Evolutionary conservation across 176 grass and related monocot genomes (phyloP).

Genomic region (Elaeis guineensis): DNA sequence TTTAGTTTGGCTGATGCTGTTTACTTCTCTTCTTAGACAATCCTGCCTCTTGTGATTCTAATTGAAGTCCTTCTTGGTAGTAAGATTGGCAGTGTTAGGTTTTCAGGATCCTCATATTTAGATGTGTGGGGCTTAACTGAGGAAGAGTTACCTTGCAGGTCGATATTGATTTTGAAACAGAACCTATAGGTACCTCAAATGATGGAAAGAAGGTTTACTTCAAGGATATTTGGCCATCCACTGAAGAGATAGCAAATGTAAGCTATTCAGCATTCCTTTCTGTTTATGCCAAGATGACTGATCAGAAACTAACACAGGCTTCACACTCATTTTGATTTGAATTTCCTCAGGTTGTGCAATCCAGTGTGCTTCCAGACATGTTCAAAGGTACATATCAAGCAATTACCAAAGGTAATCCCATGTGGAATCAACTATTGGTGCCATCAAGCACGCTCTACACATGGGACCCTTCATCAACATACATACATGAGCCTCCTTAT

Average conservation of each 20-base stretch:
- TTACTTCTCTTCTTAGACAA: no score
- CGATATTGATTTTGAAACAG: constrained; percentile 95
- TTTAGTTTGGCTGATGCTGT: no score
- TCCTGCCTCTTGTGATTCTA: no score
- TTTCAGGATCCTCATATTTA: no score
- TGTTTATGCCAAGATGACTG: neutral
- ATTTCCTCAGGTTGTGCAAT: constrained; percentile 74
- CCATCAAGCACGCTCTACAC: constrained; percentile 73
- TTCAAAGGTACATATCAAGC: constrained; percentile 81
- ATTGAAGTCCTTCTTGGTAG: no score
- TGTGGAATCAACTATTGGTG: constrained; percentile 87
- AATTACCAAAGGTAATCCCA: constrained; percentile 94
- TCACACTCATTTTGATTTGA: constrained; percentile 18
- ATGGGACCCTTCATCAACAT: constrained; percentile 82
- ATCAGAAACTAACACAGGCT: neutral
- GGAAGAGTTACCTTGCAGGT: constrained; percentile 39
- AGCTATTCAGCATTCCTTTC: constrained; percentile 4
- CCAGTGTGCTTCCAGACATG: constrained; percentile 95
- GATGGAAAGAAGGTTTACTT: constrained; percentile 94
- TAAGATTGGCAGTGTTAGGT: no score
- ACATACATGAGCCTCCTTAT: constrained; percentile 98
- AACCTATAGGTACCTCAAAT: constrained; percentile 76
- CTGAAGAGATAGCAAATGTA: constrained; percentile 79
- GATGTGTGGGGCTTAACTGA: neutral
- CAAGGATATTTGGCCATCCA: constrained; percentile 76